These are phyloP conservation scores for Nakazawaea siamensis DNA, from an alignment of 805 yeast genomes.

Conservation along the genomic window DNA sequence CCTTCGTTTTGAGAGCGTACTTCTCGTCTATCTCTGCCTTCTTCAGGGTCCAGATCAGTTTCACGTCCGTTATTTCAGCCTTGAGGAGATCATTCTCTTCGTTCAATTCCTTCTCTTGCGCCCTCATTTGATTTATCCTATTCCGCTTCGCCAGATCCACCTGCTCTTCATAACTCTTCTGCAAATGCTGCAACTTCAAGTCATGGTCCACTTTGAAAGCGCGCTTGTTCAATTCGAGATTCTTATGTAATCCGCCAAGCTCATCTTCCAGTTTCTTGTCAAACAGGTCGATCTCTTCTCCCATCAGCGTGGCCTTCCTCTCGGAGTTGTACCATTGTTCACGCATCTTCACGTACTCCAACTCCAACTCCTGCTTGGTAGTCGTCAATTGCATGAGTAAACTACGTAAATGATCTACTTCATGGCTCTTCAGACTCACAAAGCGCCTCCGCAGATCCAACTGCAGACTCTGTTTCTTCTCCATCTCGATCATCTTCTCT, in stretches of 20 bases:
- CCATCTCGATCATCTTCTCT: conserved; percentile 6
- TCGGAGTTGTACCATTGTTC: conserved; percentile 3
- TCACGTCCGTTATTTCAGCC: background rate
- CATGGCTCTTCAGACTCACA: background rate
- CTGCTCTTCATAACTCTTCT: conserved; percentile 1
- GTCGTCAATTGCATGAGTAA: conserved; percentile 14
- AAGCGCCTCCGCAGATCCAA: too few relatives aligned
- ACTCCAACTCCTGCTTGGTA: conserved; percentile 13
- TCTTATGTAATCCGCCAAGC: conserved; percentile 1
- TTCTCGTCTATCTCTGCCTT: background rate
- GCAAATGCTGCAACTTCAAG: conserved; percentile 1
- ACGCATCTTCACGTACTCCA: conserved; percentile 4
- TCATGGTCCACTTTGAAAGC: conserved; percentile 5
- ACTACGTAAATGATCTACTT: conserved; percentile 3
- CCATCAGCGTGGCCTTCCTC: conserved; percentile 1
- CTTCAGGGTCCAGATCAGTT: background rate
- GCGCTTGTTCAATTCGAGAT: conserved; percentile 1
- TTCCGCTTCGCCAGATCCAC: conserved; percentile 6
- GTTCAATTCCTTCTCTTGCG: background rate
- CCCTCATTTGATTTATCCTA: background rate
- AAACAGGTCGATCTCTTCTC: conserved; percentile 4
- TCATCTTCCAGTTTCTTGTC: conserved; percentile 1
- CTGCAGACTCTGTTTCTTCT: conserved; percentile 7
- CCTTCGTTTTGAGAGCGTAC: too few relatives aligned
- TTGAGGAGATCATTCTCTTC: background rate